Evolutionary conservation across 805 yeast genomes (phyloP).

Genomic region (Metschnikowia orientalis): DNA sequence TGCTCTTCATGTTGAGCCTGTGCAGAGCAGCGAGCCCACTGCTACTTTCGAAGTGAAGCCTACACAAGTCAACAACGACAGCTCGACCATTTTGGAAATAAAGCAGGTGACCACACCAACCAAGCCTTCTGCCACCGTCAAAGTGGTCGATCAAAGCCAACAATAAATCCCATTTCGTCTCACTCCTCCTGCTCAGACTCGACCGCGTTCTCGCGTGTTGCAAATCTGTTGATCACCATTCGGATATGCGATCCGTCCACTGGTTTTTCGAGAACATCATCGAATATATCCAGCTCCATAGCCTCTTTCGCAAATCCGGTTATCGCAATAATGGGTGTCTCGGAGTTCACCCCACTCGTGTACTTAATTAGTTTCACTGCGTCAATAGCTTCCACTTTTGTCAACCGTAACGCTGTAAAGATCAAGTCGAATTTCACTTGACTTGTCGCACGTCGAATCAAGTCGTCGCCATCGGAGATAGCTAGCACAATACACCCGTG

Average conservation of each 20-base stretch:
- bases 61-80: too few relatives aligned
- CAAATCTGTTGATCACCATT: slow-evolving; percentile 11
- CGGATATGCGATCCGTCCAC: slow-evolving; percentile 20
- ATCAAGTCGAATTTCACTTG: slow-evolving; percentile 81
- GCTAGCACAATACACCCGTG: slow-evolving; percentile 78
- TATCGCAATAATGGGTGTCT: slow-evolving; percentile 71
- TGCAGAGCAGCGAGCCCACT: neutral
- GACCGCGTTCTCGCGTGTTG: slow-evolving; percentile 10
- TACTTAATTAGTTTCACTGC: slow-evolving; percentile 70
- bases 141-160: slow-evolving; percentile 1
- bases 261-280: slow-evolving; percentile 74
- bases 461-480: slow-evolving; percentile 75
- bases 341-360: slow-evolving; percentile 72
- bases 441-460: slow-evolving; percentile 76
- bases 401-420: slow-evolving; percentile 65
- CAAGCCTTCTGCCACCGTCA: slow-evolving; percentile 1
- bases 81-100: slow-evolving; percentile 1
- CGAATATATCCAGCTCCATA: slow-evolving; percentile 48
- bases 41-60: neutral
- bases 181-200: slow-evolving; percentile 16
- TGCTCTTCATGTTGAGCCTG: neutral
- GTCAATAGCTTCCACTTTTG: slow-evolving; percentile 68
- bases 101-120: neutral
- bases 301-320: slow-evolving; percentile 75
- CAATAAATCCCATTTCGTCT: too few relatives aligned